phyloP scores from a whole-genome alignment of 2,329 filamentous ascomycete species.

The Phialocephala sp. region DNA sequence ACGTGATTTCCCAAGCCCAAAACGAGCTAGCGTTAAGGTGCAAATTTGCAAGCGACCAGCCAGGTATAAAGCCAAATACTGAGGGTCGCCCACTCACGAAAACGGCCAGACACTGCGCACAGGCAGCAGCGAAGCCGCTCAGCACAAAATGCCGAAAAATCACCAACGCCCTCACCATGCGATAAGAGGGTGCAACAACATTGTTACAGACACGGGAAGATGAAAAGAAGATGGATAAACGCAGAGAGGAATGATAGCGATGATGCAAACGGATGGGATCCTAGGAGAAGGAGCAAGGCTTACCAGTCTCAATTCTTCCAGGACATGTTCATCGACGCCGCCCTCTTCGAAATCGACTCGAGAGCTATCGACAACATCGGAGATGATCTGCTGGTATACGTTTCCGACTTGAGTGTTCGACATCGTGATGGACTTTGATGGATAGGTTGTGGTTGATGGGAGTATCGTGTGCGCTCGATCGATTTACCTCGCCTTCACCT shows the following conservation, averaged over 20 bases:
- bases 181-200: neutral
- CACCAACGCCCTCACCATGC: neutral
- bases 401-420: conserved; percentile 56
- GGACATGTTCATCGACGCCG: conserved; percentile 84
- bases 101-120: conserved; percentile 26
- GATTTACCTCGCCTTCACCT: conserved; percentile 6
- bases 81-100: conserved; percentile 41
- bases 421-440: conserved; percentile 37
- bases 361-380: conserved; percentile 90
- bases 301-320: conserved; percentile 89
- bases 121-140: conserved; percentile 29
- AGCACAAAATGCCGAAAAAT: conserved; percentile 9
- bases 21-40: conserved; percentile 35
- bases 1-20: conserved; percentile 27
- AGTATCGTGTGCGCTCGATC: conserved; percentile 1
- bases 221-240: neutral
- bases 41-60: conserved; percentile 37
- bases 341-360: conserved; percentile 96
- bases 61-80: conserved; percentile 45
- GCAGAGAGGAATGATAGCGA: neutral
- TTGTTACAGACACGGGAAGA: conserved; percentile 2
- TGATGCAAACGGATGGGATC: conserved; percentile 8
- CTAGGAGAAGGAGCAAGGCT: conserved; percentile 46
- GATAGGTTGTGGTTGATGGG: neutral
- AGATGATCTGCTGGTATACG: conserved; percentile 80